A percentile compares a stretch with the other conserved stretches of the same genome.
Conservation (phyloP, 441 rosid genomes). For the Geranium incanum region DNA sequence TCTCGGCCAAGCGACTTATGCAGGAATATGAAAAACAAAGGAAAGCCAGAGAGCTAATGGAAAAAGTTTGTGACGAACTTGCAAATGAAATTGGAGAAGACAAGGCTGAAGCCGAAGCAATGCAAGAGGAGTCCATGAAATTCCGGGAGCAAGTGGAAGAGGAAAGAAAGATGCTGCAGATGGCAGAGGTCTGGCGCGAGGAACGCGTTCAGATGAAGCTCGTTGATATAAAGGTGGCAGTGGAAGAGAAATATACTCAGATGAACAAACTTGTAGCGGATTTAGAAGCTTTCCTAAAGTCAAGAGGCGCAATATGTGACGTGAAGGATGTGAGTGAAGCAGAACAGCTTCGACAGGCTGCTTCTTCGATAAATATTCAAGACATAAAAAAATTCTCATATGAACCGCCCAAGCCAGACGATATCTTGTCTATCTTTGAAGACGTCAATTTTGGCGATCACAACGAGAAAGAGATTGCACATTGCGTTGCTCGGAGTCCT, state of each 20-base stretch:
- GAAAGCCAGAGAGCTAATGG: conserved; percentile 39
- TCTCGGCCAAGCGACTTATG: conserved; percentile 48
- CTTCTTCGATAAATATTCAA: conserved; percentile 33
- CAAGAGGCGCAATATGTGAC: conserved; percentile 28
- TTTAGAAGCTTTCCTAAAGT: conserved; percentile 41
- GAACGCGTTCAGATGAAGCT: conserved; percentile 69
- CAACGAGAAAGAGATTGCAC: conserved; percentile 44
- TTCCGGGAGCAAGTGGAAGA: conserved; percentile 43
- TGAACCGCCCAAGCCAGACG: conserved; percentile 62
- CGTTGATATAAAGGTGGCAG: conserved; percentile 48
- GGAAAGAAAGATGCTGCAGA: conserved; percentile 54
- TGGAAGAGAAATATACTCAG: conserved; percentile 48
- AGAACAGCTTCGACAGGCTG: conserved; percentile 40
- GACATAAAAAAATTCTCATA: conserved; percentile 33
- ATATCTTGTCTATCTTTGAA: conserved; percentile 67
- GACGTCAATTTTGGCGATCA: conserved; percentile 50
- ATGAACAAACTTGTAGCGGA: conserved; percentile 42
- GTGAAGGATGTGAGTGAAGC: conserved; percentile 47
- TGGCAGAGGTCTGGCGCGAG: conserved; percentile 73
- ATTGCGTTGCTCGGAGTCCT: too few species aligned
- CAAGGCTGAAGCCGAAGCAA: conserved; percentile 57
- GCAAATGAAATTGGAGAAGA: conserved; percentile 61
- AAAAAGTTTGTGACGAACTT: conserved; percentile 55
- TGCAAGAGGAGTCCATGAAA: conserved; percentile 31
- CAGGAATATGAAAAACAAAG: conserved; percentile 65